Percentiles rank a stretch among this genome's conserved stretches.
Conservation (phyloP, 2,329 filamentous ascomycete genomes). For the Clonostachys rosea region DNA sequence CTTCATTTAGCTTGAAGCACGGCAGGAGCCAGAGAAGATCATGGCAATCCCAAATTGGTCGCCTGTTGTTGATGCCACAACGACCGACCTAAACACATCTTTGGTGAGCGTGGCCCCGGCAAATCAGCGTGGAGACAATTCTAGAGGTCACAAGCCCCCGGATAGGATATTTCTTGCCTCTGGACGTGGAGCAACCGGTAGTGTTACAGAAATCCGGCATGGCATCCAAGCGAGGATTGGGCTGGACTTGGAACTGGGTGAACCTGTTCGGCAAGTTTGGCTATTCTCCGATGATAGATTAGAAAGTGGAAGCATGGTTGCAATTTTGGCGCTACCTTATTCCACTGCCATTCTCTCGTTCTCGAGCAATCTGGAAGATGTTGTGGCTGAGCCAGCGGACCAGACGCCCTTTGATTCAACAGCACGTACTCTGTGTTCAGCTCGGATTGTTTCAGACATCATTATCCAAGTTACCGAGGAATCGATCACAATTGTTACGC, state of each 20-base stretch:
- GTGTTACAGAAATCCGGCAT: conserved; percentile 63
- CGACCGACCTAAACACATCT: not conserved
- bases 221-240: conserved; percentile 67
- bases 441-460: conserved; percentile 22
- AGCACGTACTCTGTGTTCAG: conserved; percentile 45
- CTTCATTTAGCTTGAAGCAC: conserved; percentile 41
- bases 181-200: conserved; percentile 56
- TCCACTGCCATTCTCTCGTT: conserved; percentile 43
- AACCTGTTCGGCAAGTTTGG: conserved; percentile 48
- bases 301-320: conserved; percentile 12
- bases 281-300: not conserved
- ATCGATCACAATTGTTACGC: conserved; percentile 31
- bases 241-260: conserved; percentile 45
- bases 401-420: conserved; percentile 43
- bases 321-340: conserved; percentile 45
- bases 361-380: conserved; percentile 38
- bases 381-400: conserved; percentile 33
- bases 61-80: conserved; percentile 43
- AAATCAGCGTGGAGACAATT: not conserved
- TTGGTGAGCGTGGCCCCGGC: not conserved
- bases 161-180: conserved; percentile 64
- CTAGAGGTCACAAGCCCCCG: conserved; percentile 17
- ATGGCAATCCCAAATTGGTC: conserved; percentile 60
- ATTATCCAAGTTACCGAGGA: conserved; percentile 52
- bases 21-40: conserved; percentile 37